phyloP scores from a whole-genome alignment of 495 filamentous ascomycete genomes.

The Daldinia concentrica region DNA sequence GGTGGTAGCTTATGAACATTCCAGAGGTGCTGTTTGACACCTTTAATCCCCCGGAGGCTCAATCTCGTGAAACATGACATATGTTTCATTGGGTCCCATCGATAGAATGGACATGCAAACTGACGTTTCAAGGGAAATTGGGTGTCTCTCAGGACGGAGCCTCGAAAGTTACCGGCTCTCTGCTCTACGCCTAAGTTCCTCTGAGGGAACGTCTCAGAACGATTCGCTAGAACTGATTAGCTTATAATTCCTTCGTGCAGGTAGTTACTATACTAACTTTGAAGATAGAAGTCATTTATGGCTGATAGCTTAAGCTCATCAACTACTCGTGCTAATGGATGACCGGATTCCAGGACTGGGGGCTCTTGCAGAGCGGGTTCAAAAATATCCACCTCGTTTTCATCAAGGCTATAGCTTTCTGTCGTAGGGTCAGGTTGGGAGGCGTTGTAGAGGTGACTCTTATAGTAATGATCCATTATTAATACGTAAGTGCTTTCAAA shows the following conservation, averaged over 20 bases:
- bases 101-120: conserved; percentile 34
- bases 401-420: neutral
- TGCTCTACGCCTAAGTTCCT: neutral
- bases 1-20: conserved; percentile 17
- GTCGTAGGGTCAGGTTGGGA: neutral
- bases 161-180: neutral
- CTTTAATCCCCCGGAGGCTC: conserved; percentile 19
- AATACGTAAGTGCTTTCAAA: neutral
- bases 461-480: neutral
- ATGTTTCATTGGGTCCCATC: conserved; percentile 9
- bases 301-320: neutral
- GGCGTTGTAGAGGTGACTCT: neutral
- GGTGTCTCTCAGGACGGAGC: neutral
- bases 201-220: neutral
- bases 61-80: conserved; percentile 19
- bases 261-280: neutral
- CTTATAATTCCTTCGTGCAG: neutral
- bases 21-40: conserved; percentile 40
- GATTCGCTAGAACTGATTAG: neutral
- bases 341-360: neutral
- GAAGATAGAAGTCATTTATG: conserved; percentile 8
- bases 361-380: neutral
- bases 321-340: neutral
- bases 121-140: neutral
- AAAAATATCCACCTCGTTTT: conserved; percentile 30